Evolutionary conservation across 257 asterid genomes (phyloP).

Genomic region (Nicotiana attenuata): DNA sequence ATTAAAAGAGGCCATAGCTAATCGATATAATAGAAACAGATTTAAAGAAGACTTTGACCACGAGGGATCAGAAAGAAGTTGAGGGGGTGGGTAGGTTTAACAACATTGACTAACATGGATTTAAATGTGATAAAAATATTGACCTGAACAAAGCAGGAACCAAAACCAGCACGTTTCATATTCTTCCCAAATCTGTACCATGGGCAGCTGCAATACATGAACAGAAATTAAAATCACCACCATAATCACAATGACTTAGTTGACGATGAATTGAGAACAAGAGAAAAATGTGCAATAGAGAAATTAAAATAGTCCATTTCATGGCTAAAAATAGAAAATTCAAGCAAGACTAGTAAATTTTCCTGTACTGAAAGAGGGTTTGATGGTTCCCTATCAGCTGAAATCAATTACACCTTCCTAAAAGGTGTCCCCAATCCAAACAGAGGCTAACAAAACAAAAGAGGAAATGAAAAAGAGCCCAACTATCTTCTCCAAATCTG

Average conservation of each 20-base stretch:
- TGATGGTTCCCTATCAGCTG: background rate
- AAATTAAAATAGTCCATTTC: background rate
- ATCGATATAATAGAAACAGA: background rate
- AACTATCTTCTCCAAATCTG: background rate
- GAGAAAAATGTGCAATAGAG: background rate
- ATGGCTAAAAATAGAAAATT: background rate
- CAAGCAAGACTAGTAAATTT: background rate
- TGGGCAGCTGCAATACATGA: conserved; percentile 70
- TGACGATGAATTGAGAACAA: background rate
- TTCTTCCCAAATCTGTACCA: conserved; percentile 96
- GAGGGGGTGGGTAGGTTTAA: background rate
- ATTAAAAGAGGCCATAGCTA: background rate
- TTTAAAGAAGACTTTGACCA: conserved; percentile 4
- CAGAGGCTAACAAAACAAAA: background rate
- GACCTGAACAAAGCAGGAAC: conserved; percentile 93
- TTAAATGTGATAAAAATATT: conserved; percentile 11
- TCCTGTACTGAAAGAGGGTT: background rate
- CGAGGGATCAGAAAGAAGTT: background rate
- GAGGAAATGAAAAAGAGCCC: background rate
- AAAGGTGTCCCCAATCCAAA: background rate
- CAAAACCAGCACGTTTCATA: conserved; percentile 89
- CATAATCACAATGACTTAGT: conserved; percentile 8
- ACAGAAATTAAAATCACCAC: conserved; percentile 11
- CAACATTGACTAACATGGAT: background rate
- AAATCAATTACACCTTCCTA: background rate